Percentiles rank a stretch among this genome's conserved stretches.
phyloP scores from a whole-genome alignment of 1,284 basidiomycete genomes.

The Waitea zeae region DNA sequence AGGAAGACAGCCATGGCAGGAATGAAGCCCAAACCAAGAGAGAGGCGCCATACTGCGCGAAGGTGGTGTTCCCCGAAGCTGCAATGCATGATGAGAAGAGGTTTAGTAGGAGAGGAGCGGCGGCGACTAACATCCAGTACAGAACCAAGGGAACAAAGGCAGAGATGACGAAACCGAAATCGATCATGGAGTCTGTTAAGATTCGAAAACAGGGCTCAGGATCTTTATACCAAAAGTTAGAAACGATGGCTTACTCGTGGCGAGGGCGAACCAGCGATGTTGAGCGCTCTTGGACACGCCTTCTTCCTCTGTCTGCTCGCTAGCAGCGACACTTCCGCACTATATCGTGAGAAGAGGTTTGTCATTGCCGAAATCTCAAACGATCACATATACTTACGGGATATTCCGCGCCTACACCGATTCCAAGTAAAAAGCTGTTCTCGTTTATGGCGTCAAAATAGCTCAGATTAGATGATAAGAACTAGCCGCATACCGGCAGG shows the following conservation, averaged over 20 bases:
- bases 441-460: too few species aligned
- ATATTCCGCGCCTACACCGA: conserved; percentile 82
- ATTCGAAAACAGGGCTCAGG: conserved; percentile 11
- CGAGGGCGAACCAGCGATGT: conserved; percentile 75
- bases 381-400: too few species aligned
- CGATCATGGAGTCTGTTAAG: conserved; percentile 86
- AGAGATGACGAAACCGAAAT: conserved; percentile 72
- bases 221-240: conserved; percentile 5
- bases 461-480: not conserved
- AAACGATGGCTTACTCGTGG: conserved; percentile 62
- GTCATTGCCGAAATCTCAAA: too few species aligned
- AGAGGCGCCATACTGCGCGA: conserved; percentile 75
- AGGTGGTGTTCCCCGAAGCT: conserved; percentile 68
- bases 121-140: too few species aligned
- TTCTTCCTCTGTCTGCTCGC: conserved; percentile 78
- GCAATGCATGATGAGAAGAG: too few species aligned
- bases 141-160: conserved; percentile 75
- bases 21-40: conserved; percentile 75
- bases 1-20: conserved; percentile 70
- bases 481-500: too few species aligned
- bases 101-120: too few species aligned
- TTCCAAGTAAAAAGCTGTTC: conserved; percentile 67
- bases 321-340: conserved; percentile 83
- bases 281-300: conserved; percentile 65
- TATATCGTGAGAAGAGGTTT: too few species aligned